Evolutionary conservation across 2,329 filamentous ascomycete genomes (phyloP).

Genomic region (Colletotrichum limetticola): DNA sequence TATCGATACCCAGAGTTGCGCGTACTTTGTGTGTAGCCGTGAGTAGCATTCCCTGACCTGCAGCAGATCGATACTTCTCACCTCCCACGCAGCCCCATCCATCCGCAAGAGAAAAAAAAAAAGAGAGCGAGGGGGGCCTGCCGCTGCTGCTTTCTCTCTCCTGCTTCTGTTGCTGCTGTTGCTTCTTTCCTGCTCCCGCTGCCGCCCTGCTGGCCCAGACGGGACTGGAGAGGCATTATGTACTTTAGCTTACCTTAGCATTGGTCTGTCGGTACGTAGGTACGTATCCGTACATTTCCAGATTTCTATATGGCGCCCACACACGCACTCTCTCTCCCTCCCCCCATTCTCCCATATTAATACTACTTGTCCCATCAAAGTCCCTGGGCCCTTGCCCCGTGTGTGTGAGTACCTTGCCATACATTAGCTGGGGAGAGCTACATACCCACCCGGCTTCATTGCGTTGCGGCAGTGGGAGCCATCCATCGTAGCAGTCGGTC

Average conservation of each 20-base stretch:
- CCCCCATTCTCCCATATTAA: background rate
- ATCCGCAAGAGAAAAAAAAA: conserved; percentile 11
- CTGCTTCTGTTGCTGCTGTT: conserved; percentile 10
- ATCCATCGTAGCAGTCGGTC: background rate
- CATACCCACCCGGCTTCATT: background rate
- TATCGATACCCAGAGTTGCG: conserved; percentile 5
- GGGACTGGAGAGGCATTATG: conserved; percentile 11
- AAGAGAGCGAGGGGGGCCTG: conserved; percentile 9
- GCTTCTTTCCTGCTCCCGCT: conserved; percentile 3
- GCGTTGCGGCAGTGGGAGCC: conserved; percentile 6
- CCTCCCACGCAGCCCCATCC: conserved; percentile 29
- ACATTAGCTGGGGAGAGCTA: background rate
- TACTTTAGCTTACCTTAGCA: conserved; percentile 1
- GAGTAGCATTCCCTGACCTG: conserved; percentile 23
- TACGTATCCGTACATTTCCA: conserved; percentile 10
- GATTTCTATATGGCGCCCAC: background rate
- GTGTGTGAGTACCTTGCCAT: background rate
- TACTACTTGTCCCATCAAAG: background rate
- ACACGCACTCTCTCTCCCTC: background rate
- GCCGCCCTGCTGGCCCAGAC: conserved; percentile 19
- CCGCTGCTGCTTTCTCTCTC: conserved; percentile 5
- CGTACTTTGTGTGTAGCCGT: background rate
- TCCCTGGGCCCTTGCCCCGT: conserved; percentile 7
- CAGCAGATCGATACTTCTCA: conserved; percentile 27
- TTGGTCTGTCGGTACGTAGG: conserved; percentile 19